These are phyloP conservation scores for Eucalyptus decipiens DNA, from an alignment of 345 rosid genomes.

Conservation along the genomic window DNA sequence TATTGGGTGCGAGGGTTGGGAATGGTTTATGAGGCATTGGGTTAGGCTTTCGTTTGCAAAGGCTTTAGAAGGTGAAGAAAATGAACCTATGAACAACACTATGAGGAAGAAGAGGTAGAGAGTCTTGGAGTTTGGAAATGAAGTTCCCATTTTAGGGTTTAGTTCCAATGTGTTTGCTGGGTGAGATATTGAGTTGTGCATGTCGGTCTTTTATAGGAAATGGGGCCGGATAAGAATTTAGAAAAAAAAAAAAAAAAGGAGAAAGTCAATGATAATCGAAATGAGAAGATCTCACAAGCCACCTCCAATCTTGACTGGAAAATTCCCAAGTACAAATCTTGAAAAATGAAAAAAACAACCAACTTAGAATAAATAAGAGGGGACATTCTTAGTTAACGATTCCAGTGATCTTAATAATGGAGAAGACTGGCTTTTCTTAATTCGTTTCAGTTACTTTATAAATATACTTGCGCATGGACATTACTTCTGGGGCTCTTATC, in stretches of 20 bases:
- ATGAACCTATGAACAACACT: not conserved
- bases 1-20: conserved; percentile 1
- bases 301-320: not conserved
- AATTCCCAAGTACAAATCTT: not conserved
- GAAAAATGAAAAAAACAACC: not conserved
- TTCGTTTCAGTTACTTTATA: not conserved
- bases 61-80: not conserved
- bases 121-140: not conserved
- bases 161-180: not conserved
- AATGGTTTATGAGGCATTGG: not conserved
- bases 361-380: not conserved
- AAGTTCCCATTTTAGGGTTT: not conserved
- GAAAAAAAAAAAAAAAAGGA: not conserved
- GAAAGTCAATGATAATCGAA: not conserved
- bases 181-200: not conserved
- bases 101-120: not conserved
- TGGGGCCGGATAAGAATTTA: not conserved
- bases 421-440: not conserved
- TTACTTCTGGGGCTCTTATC: not conserved
- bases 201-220: not conserved
- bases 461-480: not conserved
- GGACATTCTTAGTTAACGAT: not conserved
- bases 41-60: not conserved
- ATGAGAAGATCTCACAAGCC: not conserved
- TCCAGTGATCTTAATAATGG: not conserved